phyloP scores from a whole-genome alignment of 179 eudicot species.

The Silene noctiflora region DNA sequence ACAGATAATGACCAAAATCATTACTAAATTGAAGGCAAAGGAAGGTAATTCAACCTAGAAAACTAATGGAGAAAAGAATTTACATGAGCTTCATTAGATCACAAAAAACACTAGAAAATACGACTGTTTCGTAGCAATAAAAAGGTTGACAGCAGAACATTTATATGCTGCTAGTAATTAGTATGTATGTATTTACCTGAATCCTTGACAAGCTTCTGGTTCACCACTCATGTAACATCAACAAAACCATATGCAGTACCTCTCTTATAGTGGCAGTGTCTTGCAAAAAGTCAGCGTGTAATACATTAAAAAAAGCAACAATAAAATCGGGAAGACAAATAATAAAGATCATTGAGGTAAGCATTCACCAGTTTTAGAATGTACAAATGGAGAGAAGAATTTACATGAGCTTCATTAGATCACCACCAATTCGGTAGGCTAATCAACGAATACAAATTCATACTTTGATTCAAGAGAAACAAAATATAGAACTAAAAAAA shows the following conservation, averaged over 20 bases:
- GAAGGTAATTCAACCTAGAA: neutral
- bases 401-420: constrained; percentile 21
- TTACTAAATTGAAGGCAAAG: neutral
- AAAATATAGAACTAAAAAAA: neutral
- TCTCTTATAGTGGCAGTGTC: constrained; percentile 29
- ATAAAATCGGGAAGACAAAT: neutral
- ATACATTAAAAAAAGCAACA: constrained; percentile 21
- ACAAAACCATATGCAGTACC: constrained; percentile 24
- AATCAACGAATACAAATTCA: neutral
- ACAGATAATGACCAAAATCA: neutral
- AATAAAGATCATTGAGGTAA: neutral
- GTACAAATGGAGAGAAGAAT: constrained; percentile 15
- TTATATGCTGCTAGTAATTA: constrained; percentile 8
- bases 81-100: constrained; percentile 21
- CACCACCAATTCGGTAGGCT: neutral
- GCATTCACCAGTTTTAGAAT: neutral
- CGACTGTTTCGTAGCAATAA: neutral
- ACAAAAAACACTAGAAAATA: neutral
- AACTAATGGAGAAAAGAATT: neutral
- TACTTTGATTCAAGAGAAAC: neutral
- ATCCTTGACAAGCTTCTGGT: constrained; percentile 3
- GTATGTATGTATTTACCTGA: constrained; percentile 31
- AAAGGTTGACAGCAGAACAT: neutral
- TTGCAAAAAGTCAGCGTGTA: constrained; percentile 35
- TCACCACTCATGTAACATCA: constrained; percentile 23